Evolutionary conservation across 192 early-diverging fungal genomes (phyloP), one percentile per base, ranked within the genome.

Genomic region (Dissophora globulifera): DNA sequence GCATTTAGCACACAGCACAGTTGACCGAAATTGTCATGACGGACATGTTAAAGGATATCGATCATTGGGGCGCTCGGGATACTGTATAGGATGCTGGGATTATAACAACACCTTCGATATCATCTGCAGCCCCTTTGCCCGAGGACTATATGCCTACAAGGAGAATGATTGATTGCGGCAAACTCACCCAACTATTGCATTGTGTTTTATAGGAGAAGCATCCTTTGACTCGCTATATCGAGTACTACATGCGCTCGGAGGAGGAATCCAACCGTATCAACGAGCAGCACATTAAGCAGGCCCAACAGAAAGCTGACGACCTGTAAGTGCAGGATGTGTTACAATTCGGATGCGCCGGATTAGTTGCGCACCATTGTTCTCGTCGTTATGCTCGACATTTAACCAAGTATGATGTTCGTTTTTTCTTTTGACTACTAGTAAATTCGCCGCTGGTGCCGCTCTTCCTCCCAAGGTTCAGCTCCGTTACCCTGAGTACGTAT

Each of bases 211-310:
- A 75, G 72, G 72, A 76, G 38, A 76, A 76, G 55, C 72, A 76
- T 31, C 72, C 72, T 43, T 45, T 76, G 57, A 76, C 72, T 47
- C 72, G 72, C 58, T 76, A 76, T 40, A 76, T 76, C 32, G 72
- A 76, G 64, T 76, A 76, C 58, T 76, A 76, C 72, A 76, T 76
- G 72, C 72, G 72, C 40, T 67, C 72, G 41, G 72, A 76, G 72
- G 20, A 66, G 51, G 72, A 76, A 42, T 76, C 72, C 51, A 55
- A 60, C 63, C 62, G 72, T 23, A 4, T 76, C 48, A 76, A 62
- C 64, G 51, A 76, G 63, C 16, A 67, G 38, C 72, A 76, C 52
- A 76, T 67, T 30, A 20, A 33, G 32, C 72, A 67, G 27, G 72
- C 72, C 45, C 58, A 67, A 40, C 10, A 67, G 58, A 48, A 32